A percentile compares a stretch with the other conserved stretches of the same genome.
Evolutionary conservation across 2,329 filamentous ascomycete genomes (phyloP).

Genomic region (Alternaria burnsii): DNA sequence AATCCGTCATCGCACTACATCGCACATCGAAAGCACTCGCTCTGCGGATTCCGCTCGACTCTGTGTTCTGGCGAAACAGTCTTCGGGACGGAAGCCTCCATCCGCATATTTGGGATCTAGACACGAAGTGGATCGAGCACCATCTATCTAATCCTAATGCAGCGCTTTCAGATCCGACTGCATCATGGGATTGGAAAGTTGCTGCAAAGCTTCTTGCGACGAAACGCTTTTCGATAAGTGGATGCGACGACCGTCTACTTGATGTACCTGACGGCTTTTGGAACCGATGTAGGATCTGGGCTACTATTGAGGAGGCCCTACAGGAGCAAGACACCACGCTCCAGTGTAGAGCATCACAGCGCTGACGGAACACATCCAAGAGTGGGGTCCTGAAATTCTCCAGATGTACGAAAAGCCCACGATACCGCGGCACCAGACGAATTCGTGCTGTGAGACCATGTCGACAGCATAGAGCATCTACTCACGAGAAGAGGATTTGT

Average conservation of each 20-base stretch:
- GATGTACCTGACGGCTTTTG: slow-evolving; percentile 31
- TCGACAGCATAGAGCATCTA: not conserved
- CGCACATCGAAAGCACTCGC: slow-evolving; percentile 30
- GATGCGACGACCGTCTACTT: slow-evolving; percentile 17
- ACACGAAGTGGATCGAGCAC: slow-evolving; percentile 20
- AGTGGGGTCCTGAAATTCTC: not conserved
- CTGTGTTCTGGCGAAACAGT: slow-evolving; percentile 36
- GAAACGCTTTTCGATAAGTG: slow-evolving; percentile 21
- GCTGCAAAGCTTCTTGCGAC: slow-evolving; percentile 26
- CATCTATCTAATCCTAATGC: not conserved
- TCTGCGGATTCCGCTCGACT: slow-evolving; percentile 28
- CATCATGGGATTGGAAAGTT: slow-evolving; percentile 28
- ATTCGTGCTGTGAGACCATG: not conserved
- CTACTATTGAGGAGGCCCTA: slow-evolving; percentile 28
- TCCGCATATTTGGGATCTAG: slow-evolving; percentile 38
- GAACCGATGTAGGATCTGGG: slow-evolving; percentile 42
- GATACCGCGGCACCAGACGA: not conserved
- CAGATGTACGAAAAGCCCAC: not conserved
- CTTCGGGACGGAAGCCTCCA: slow-evolving; percentile 31
- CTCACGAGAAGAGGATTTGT: not conserved
- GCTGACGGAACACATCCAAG: not conserved
- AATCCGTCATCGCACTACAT: slow-evolving; percentile 28
- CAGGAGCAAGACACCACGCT: not conserved
- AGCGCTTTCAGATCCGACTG: not conserved
- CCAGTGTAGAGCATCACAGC: not conserved